Percentiles rank a stretch among this genome's conserved stretches.
Conservation (phyloP, 371 early-diverging fungal species). For the Nematocida ausubeli region DNA sequence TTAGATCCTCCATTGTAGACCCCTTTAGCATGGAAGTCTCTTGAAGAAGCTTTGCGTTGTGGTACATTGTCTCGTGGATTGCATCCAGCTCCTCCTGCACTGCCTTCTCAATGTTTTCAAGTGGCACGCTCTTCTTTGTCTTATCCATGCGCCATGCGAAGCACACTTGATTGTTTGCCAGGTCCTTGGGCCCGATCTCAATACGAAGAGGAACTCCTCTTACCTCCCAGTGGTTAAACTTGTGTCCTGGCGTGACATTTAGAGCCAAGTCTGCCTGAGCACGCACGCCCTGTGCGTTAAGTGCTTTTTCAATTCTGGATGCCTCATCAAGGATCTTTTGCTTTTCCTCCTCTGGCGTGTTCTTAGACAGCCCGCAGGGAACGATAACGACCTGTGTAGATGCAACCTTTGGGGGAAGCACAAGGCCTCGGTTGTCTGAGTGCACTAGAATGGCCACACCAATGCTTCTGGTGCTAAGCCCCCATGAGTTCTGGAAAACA, state of each 20-base stretch:
- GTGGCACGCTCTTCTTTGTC: slow-evolving; percentile 71
- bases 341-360: slow-evolving; percentile 73
- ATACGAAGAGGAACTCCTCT: slow-evolving; percentile 92
- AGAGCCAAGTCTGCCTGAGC: slow-evolving; percentile 81
- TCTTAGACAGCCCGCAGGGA: slow-evolving; percentile 87
- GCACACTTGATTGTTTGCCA: slow-evolving; percentile 75
- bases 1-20: slow-evolving; percentile 82
- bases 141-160: slow-evolving; percentile 81
- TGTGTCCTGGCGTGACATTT: slow-evolving; percentile 90
- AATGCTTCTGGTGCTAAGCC: slow-evolving; percentile 93
- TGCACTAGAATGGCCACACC: slow-evolving; percentile 99
- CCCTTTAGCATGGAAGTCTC: slow-evolving; percentile 75
- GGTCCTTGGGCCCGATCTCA: slow-evolving; percentile 93
- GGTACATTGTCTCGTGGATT: slow-evolving; percentile 86
- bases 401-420: slow-evolving; percentile 92
- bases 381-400: slow-evolving; percentile 83
- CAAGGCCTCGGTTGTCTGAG: slow-evolving; percentile 90
- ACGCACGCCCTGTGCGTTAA: slow-evolving; percentile 76
- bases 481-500: slow-evolving; percentile 99
- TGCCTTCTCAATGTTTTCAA: slow-evolving; percentile 56
- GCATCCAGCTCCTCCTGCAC: slow-evolving; percentile 73
- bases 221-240: slow-evolving; percentile 99
- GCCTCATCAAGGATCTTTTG: slow-evolving; percentile 67
- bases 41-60: slow-evolving; percentile 75
- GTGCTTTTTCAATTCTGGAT: slow-evolving; percentile 70